These are phyloP conservation scores for Incumbomyces lentus DNA, from an alignment of 2,329 filamentous ascomycete genomes.

Conservation along the genomic window DNA sequence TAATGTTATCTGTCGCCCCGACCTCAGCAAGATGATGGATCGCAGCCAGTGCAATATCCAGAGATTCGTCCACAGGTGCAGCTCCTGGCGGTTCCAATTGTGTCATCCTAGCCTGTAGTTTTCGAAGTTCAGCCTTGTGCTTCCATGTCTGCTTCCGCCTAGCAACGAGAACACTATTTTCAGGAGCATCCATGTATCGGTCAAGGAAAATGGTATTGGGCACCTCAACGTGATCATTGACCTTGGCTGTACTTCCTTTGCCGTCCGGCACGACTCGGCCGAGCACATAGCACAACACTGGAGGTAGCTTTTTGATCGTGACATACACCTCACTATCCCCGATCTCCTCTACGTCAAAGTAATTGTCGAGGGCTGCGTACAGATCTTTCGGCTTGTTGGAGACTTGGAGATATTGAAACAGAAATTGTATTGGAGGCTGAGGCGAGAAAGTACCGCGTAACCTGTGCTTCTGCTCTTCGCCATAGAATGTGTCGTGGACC, in stretches of 20 bases:
- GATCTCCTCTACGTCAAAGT: conserved; percentile 69
- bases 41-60: conserved; percentile 16
- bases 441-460: conserved; percentile 18
- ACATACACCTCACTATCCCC: conserved; percentile 55
- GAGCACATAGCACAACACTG: conserved; percentile 79
- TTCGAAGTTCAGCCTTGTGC: conserved; percentile 54
- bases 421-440: conserved; percentile 39
- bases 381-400: conserved; percentile 48
- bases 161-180: conserved; percentile 50
- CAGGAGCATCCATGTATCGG: conserved; percentile 65
- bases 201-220: conserved; percentile 76
- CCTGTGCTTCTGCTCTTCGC: conserved; percentile 23
- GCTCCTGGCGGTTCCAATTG: conserved; percentile 27
- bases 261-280: conserved; percentile 68
- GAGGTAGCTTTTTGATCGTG: conserved; percentile 66
- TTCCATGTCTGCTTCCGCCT: conserved; percentile 64
- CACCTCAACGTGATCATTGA: conserved; percentile 67
- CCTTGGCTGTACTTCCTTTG: conserved; percentile 54
- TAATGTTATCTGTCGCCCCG: neutral
- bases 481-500: conserved; percentile 56
- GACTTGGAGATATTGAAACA: conserved; percentile 48
- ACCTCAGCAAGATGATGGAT: conserved; percentile 11
- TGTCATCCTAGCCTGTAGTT: conserved; percentile 40
- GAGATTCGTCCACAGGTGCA: conserved; percentile 13
- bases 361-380: conserved; percentile 73